Evolutionary conservation across 768 basidiomycete genomes (phyloP), one percentile per base, ranked within the genome.

Genomic region (Podaxis sp.): DNA sequence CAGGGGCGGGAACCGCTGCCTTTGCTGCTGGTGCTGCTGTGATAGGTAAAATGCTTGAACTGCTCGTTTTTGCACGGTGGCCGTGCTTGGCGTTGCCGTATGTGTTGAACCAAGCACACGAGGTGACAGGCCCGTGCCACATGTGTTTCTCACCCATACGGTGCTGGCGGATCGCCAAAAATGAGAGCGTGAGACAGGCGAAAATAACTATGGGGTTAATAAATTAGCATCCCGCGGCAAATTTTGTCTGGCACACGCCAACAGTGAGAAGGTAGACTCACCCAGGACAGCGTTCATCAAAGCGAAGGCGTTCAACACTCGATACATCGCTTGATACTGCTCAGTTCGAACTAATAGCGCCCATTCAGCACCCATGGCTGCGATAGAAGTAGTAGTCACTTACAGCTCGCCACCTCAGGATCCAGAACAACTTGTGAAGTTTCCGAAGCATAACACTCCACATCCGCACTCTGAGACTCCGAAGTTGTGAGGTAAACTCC

Each of bases 251-350:
- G 21, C 50, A 50, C 35, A 38, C 57, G 27, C 32, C 47, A 59
- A 50, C 50, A 54, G 16, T 40, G 56, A 25, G 35, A 28, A 35
- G 42, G 21, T 23, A 42, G 5, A 77, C 87, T 61, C 72, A 88
- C 91, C 75, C 3, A 93, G 79, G 46, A 80, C 78, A 53, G 88
- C 84, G 66, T 92, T 93, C 71, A 93, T 84, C 58, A 93, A 73
- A 5, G 91, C 84, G 73, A 93, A 93, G 16, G 87, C 83, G 71
- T 86, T 89, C 61, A 93, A 77, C 18, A 92, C 91, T 28, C 87
- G 85, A 70, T 92, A 93, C 77, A 92, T 91, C n/a, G 91, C 90
- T 65, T 91, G 91, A 71, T 88, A 93, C 62, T 89, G 89, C 66
- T 91, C 88, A 23, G 90, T 92, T 59, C 89, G 86, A 74, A 92